Evolutionary conservation across 441 rosid genomes (phyloP), one percentile per base, ranked within the genome.

Genomic region (Rhodomyrtus psidioides): DNA sequence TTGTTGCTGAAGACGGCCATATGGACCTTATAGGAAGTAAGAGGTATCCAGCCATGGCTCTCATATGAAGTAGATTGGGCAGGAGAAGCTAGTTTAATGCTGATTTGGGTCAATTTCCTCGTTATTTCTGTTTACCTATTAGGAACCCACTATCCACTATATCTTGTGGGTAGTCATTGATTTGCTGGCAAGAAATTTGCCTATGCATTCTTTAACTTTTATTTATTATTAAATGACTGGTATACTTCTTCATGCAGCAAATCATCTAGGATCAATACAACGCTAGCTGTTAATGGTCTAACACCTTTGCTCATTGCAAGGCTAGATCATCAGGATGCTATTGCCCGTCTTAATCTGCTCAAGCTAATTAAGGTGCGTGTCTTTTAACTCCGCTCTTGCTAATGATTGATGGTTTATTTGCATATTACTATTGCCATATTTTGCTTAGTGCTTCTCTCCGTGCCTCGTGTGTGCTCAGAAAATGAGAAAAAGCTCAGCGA

Each of bases 281-380:
- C 98, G 8, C 90, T 97, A 88, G 99, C 99, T 85, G 96, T 95
- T 70, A 95, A 94, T 90, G 99, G 99, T 75, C 94, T 97, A 94
- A 97, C 98, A 44, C 99, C 97, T 16, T 91, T 97, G 89, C 96
- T 97, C 24, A 94, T 97, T 55, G 90, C 94, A 75, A 94, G 98
- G 90, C 91, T 97, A 91, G 99, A 95, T 86, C 98, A 96, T 88
- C 99, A 94, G 89, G 99, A 97, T 90, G 99, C 99, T 34, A 96
- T 97, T 87, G 99, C 99, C 74, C 96, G 99, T 59, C 98, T 96
- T 85, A 97, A 95, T 91, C 93, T 97, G 86, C 95, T 96, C 62
- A 97, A 97, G 90, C 91, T 95, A 86, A 97, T 97, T 55, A 97
- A 96, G 99, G 99, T 94, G 27, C 53, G 86, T 21, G 24, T 81